These are phyloP conservation scores for Crithidia acanthocephali DNA, from an alignment of 208 protist genomes.

Conservation along the genomic window DNA sequence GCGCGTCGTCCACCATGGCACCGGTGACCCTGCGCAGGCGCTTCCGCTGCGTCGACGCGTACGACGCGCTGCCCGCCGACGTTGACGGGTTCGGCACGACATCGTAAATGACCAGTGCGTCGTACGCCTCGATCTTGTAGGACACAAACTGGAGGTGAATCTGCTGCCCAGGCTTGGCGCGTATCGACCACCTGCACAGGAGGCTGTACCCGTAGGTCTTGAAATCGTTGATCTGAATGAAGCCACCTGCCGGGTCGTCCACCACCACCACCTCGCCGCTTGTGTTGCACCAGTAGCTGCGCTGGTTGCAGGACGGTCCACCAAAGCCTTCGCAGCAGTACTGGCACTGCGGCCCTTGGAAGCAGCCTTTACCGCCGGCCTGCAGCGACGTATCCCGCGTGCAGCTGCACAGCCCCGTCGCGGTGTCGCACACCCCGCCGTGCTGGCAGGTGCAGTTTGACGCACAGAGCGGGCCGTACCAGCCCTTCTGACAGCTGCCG, in stretches of 20 bases:
- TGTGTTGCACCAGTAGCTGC: slow-evolving; percentile 80
- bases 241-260: slow-evolving; percentile 40
- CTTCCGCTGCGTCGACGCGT: slow-evolving; percentile 1
- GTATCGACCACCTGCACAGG: slow-evolving; percentile 64
- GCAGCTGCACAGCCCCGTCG: slow-evolving; percentile 62
- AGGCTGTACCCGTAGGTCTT: slow-evolving; percentile 52
- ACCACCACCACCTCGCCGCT: slow-evolving; percentile 44
- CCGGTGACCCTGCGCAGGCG: slow-evolving; percentile 27
- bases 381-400: slow-evolving; percentile 19
- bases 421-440: slow-evolving; percentile 55
- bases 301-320: slow-evolving; percentile 58
- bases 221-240: slow-evolving; percentile 76
- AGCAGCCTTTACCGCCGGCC: slow-evolving; percentile 41
- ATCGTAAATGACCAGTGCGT: slow-evolving; percentile 62
- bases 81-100: slow-evolving; percentile 4
- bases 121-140: slow-evolving; percentile 51
- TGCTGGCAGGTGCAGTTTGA: slow-evolving; percentile 64
- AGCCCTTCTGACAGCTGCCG: slow-evolving; percentile 53
- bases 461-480: slow-evolving; percentile 79
- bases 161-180: slow-evolving; percentile 33
- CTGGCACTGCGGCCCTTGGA: slow-evolving; percentile 62
- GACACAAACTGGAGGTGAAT: slow-evolving; percentile 49
- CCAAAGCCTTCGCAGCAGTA: slow-evolving; percentile 72
- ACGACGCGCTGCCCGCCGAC: background rate
- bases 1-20: background rate